Evolutionary conservation across 306 rosid species (phyloP).

Genomic region (Pachyrhizus erosus): DNA sequence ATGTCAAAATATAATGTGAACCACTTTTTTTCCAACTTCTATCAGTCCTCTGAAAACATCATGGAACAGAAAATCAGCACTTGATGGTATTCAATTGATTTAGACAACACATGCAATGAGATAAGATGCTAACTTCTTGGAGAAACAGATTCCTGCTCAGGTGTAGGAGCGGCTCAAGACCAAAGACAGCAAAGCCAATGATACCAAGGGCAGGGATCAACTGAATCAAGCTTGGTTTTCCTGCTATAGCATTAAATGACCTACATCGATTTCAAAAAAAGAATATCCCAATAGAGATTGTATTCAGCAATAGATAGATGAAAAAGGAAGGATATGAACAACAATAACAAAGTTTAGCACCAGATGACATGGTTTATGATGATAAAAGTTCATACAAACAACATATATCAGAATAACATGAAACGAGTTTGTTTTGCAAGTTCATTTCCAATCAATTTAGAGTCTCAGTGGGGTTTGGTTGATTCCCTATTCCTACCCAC

Average conservation of each 20-base stretch:
- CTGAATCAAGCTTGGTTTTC: constrained; percentile 57
- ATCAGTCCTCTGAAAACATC: constrained; percentile 70
- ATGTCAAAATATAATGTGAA: constrained; percentile 56
- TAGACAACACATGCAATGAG: constrained; percentile 27
- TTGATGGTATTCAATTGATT: constrained; percentile 33
- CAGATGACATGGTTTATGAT: background rate
- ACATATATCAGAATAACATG: background rate
- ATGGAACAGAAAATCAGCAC: constrained; percentile 38
- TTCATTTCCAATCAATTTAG: constrained; percentile 14
- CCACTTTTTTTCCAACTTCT: constrained; percentile 84
- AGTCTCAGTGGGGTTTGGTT: background rate
- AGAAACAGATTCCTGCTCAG: constrained; percentile 67
- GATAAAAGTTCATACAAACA: background rate
- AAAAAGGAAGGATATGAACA: constrained; percentile 2
- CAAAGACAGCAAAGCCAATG: constrained; percentile 86
- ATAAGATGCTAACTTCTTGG: constrained; percentile 56
- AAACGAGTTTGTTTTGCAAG: background rate
- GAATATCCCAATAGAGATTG: constrained; percentile 23
- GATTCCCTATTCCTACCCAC: constrained; percentile 32
- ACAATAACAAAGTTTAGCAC: constrained; percentile 1
- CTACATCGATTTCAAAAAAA: constrained; percentile 47
- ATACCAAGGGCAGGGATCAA: constrained; percentile 76
- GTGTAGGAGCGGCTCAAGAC: constrained; percentile 77
- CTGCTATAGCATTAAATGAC: constrained; percentile 60
- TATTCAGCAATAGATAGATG: background rate